phyloP scores from a whole-genome alignment of 2,329 filamentous ascomycete genomes.

The Penicillium sp. region DNA sequence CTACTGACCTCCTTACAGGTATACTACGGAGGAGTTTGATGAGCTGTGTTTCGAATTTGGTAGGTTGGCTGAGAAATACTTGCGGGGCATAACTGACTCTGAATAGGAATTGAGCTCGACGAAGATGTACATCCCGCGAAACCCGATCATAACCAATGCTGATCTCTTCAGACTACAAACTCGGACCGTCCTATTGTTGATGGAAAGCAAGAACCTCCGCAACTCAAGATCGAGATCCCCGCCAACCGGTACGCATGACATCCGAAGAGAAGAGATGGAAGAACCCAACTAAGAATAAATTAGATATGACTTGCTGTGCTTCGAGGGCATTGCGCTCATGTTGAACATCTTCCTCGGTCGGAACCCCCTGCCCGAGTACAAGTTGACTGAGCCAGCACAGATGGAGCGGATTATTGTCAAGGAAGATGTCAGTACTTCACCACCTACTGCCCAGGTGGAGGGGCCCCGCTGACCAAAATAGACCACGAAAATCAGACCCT shows the following conservation, averaged over 20 bases:
- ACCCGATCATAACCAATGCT: conserved; percentile 24
- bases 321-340: conserved; percentile 93
- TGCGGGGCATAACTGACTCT: conserved; percentile 34
- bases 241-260: conserved; percentile 72
- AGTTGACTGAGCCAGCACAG: conserved; percentile 68
- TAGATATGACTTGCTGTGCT: conserved; percentile 87
- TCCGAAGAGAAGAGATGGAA: not conserved
- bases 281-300: conserved; percentile 25
- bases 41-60: conserved; percentile 98
- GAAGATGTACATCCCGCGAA: conserved; percentile 63
- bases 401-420: conserved; percentile 78
- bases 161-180: conserved; percentile 60
- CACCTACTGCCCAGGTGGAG: not conserved
- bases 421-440: conserved; percentile 51
- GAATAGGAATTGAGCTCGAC: conserved; percentile 79
- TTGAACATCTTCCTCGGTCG: conserved; percentile 90
- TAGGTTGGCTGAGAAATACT: conserved; percentile 31
- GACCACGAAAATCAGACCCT: conserved; percentile 77
- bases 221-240: conserved; percentile 97
- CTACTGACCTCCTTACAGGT: conserved; percentile 49
- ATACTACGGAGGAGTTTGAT: conserved; percentile 92
- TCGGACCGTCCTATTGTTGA: conserved; percentile 70
- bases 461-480: conserved; percentile 27
- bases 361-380: conserved; percentile 73
- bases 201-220: conserved; percentile 79